phyloP scores from a whole-genome alignment of 2,329 filamentous ascomycete genomes.

The Exserohilum rostratum region DNA sequence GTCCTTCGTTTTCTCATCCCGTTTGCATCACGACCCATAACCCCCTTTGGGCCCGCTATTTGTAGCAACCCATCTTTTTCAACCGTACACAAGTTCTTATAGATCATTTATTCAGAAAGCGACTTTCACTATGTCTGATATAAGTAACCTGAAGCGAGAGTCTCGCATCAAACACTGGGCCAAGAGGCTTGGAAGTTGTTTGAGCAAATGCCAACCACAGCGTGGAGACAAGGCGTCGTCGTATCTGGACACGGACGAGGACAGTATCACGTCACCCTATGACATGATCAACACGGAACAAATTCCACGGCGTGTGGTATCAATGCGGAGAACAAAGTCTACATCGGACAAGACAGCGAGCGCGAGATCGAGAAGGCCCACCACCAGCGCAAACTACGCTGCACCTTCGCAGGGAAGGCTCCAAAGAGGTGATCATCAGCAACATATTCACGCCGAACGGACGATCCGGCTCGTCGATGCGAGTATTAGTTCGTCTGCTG shows the following conservation, averaged over 20 bases:
- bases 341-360: background rate
- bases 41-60: background rate
- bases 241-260: constrained; percentile 1
- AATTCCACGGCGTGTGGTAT: background rate
- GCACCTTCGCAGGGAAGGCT: constrained; percentile 11
- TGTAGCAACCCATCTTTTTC: background rate
- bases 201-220: constrained; percentile 5
- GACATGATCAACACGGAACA: background rate
- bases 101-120: background rate
- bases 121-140: background rate
- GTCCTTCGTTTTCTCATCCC: background rate
- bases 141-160: constrained; percentile 3
- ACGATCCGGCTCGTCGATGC: constrained; percentile 13
- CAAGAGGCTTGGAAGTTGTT: constrained; percentile 8
- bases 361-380: background rate
- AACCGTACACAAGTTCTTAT: background rate
- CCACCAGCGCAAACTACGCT: background rate
- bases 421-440: background rate
- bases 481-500: constrained; percentile 5
- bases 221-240: constrained; percentile 4
- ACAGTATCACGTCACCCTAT: background rate
- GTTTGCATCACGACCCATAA: background rate
- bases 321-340: constrained; percentile 1
- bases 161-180: constrained; percentile 8
- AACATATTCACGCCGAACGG: background rate